phyloP scores from a whole-genome alignment of 345 rosid species.

The Eucalyptus viminalis region DNA sequence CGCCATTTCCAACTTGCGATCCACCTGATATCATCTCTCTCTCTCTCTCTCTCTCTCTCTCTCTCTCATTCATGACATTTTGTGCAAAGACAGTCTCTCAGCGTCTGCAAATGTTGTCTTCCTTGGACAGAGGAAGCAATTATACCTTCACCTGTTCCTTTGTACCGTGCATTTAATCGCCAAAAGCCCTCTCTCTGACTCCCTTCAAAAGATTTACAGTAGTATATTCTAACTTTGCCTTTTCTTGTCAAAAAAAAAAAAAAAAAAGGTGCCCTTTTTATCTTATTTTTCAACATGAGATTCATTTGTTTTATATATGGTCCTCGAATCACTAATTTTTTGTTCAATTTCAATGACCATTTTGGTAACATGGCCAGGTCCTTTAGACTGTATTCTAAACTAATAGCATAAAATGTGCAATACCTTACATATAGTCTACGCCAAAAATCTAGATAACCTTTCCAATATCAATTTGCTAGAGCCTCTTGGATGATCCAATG shows the following conservation, averaged over 20 bases:
- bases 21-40: neutral
- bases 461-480: neutral
- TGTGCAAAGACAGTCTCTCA: neutral
- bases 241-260: too few species aligned
- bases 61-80: neutral
- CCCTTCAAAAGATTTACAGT: neutral
- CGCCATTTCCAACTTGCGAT: neutral
- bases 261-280: neutral
- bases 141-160: neutral
- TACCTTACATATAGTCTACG: neutral
- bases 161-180: neutral
- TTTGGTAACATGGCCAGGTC: neutral
- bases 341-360: neutral
- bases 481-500: neutral
- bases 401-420: neutral
- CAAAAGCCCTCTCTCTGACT: neutral
- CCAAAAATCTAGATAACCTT: neutral
- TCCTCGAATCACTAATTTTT: neutral
- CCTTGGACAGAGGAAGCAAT: neutral
- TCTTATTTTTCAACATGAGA: neutral
- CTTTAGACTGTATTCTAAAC: neutral
- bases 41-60: neutral
- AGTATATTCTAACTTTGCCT: neutral
- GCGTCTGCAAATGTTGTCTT: neutral
- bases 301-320: neutral